Evolutionary conservation across 1,139 yeast species (phyloP).

Genomic region (Candida buenavistaensis): DNA sequence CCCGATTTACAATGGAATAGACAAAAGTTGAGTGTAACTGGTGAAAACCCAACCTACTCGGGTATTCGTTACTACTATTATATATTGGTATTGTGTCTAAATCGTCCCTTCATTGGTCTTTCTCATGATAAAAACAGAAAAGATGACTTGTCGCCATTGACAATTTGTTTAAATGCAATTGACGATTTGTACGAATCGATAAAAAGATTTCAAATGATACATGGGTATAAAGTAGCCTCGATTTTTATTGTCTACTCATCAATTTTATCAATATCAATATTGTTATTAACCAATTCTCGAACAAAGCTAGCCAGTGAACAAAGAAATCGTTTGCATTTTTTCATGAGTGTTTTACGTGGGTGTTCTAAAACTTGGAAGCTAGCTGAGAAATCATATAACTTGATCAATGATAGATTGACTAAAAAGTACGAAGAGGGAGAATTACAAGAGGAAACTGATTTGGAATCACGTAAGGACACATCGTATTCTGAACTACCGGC

Average conservation of each 20-base stretch:
- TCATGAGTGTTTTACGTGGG: conserved; percentile 34
- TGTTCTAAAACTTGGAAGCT: conserved; percentile 50
- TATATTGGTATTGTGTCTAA: conserved; percentile 54
- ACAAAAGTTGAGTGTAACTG: conserved; percentile 38
- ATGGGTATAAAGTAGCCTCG: conserved; percentile 45
- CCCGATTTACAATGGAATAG: conserved; percentile 52
- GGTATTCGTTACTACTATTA: conserved; percentile 60
- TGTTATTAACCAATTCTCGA: conserved; percentile 38
- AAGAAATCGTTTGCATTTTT: conserved; percentile 34
- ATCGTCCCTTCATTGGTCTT: conserved; percentile 57
- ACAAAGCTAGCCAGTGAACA: conserved; percentile 25
- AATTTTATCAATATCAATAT: conserved; percentile 46
- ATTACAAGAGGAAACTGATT: conserved; percentile 5
- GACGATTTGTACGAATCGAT: conserved; percentile 44
- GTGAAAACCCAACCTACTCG: conserved; percentile 50
- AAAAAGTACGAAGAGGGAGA: conserved; percentile 18
- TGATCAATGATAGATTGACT: conserved; percentile 38
- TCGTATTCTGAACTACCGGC: too few species aligned
- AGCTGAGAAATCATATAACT: conserved; percentile 46
- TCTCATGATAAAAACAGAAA: conserved; percentile 11
- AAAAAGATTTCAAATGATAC: conserved; percentile 33
- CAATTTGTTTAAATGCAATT: conserved; percentile 41
- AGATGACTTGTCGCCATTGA: conserved; percentile 27
- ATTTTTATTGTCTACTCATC: conserved; percentile 50
- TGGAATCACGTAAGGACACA: too few species aligned